Base-by-base conservation (phyloP, 495 filamentous ascomycete genomes). In the Rhizodiscina lignyota region DNA sequence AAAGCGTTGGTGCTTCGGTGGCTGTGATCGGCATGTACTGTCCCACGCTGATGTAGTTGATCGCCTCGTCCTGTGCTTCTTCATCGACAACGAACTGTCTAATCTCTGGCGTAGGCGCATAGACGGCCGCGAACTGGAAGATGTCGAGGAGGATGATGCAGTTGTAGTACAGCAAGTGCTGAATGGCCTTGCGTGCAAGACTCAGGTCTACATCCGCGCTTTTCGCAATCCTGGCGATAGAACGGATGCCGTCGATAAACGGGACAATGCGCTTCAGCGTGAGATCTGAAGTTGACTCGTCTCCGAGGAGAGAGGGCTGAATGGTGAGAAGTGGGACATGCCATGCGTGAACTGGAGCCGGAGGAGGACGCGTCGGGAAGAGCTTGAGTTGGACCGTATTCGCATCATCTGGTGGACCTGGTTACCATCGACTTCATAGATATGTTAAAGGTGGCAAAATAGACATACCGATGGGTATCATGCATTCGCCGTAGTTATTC, bases 341-440 rank as follows among this genome's bases (percentile, higher is more conserved):
- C 74, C 77, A 91, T 5, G 81, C 64, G 43, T 74, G 74, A 38
- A 94, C 73, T 4, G 71, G 64, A 0, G 85, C 74, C 0, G 87
- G 85, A 4, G 72, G 69, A 2, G 74, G 67, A 47, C 85, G 84
- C 33, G 77, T 71, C 0, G 83, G 83, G 57, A 94, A 93, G 32
- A 93, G 71, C 53, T 94, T 94, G 65, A 97, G 80, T 56, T 94
- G 94, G 51, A 97, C 70, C 8, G 83, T 93, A 58, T 93, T 94
- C 40, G 81, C 73, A 41, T 91, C 83, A 55, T 94, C 85, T 83
- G 42, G n/a, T 94, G 94, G 51, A 97, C 70, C 8, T 83, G 93
- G 58, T 93, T 94, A 40, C 80, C 73, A 41, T 91, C 83, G 55
- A 93, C 85, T 83, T 41, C 18, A 33, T n/a, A 21, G 39, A 24